Evolutionary conservation across 2,329 filamentous ascomycete species (phyloP), one percentile per base, ranked within the genome.

Genomic region (Triangularia setosa): DNA sequence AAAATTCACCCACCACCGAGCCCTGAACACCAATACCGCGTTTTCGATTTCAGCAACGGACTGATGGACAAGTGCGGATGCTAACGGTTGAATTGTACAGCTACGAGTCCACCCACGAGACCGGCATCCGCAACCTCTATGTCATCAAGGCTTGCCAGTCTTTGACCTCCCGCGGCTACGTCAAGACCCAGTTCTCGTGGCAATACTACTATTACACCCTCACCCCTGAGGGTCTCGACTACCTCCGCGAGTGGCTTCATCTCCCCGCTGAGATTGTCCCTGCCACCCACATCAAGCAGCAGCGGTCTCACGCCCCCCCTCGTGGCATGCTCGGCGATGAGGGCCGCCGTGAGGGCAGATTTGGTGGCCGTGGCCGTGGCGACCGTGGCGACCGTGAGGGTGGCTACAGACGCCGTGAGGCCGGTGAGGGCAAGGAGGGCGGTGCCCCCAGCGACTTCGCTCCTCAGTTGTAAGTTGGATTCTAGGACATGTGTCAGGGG

Each of bases 171-270:
- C 94, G 95, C 81, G 94, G 94, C 80, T 98, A 92, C 83, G 89
- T 99, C 84, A 99, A 99, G 92, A 99, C 95, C 76, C 95, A 96
- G 84, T 99, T 99, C 91, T 97, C 93, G 73, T 97, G 93, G 93
- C 93, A 97, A 85, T 97, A 93, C 88, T 97, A 98, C 90, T 99
- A 99, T 91, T 99, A 99, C 90, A 97, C 95, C 83, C 90, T 99
- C 61, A 70, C 94, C 81, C 92, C 93, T 79, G 93, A 98, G 88
- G 95, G 95, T 84, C 94, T 99, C 81, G 94, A 98, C 87, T 99
- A 99, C 89, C 93, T 99, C 81, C 94, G 95, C 80, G 95, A 99
- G 87, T 99, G 95, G 95, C 93, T 99, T 76, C 95, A 99, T 85
- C 91, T 99, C 76, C 95, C 95, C 77, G 93, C 95, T 80, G 95